Evolutionary conservation across 768 basidiomycete genomes (phyloP), one percentile per base, ranked within the genome.

Genomic region (Coprinopsis sp.): DNA sequence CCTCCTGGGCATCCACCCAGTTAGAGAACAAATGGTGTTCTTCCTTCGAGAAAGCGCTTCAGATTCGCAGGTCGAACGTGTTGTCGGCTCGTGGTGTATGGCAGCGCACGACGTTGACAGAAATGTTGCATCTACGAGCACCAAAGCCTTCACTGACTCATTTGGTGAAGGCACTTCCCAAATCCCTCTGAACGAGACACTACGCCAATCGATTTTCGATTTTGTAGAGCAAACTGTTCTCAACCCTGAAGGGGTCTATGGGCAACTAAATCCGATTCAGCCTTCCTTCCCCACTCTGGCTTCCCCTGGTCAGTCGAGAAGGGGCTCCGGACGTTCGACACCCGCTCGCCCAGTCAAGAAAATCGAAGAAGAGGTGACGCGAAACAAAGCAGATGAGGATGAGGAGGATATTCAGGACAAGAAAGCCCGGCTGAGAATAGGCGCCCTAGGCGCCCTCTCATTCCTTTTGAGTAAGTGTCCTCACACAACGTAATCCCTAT

Each of bases 81-180:
- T 88, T 28, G 59, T 87, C 1, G 88, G 87, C 2, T 75, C 82
- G 7, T 92, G 91, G 89, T 78, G 70, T 52, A 71, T 90, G 54
- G 71, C 80, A 11, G 72, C 79, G 13, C 76, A 85, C 58, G 91
- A 94, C 51, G 60, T 80, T 24, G 91, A 92, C 55, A 74, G 81
- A 19, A 66, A 68, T 1, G 82, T 91, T 6, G 65, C 79, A 2
- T 52, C 58, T 1, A 57, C 64, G 14, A 82, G 83, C 2, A 58
- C 65, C 19, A 72, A 67, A 44, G 71, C 80, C 7, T 90, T 87
- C 87, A 65, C 60, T 11, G 44, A 40, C 16, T 37, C 55, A 6
- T n/a, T 46, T 11, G 47, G 33, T 5, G 29, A 37, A 16, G 37
- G 50, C 7, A 13, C 28, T 2, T 40, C 51, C 18, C 55, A 58